Conservation (phyloP, 495 filamentous ascomycete species). For the Tetracladium setigerum region DNA sequence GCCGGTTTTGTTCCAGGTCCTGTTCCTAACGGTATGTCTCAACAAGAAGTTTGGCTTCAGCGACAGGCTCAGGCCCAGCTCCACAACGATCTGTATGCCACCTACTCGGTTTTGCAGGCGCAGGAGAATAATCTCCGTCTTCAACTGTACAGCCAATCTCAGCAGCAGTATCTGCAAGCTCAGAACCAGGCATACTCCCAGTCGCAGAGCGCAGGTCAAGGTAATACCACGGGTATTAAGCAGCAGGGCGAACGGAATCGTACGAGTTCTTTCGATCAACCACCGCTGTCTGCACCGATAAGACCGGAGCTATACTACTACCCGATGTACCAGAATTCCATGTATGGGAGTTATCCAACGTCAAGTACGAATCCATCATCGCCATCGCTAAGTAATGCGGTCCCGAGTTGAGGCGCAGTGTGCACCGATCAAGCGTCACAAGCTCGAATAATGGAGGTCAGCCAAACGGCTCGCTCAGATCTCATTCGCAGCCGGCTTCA, state of each 20-base stretch:
- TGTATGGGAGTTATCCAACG: conserved; percentile 16
- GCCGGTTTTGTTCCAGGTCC: conserved; percentile 1
- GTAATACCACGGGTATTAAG: conserved; percentile 13
- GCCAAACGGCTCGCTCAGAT: conserved; percentile 38
- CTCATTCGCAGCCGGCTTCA: conserved; percentile 49
- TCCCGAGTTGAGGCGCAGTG: conserved; percentile 38
- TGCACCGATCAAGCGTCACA: conserved; percentile 35
- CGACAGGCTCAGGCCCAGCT: conserved; percentile 28
- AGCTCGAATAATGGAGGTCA: conserved; percentile 26
- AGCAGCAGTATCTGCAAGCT: conserved; percentile 34
- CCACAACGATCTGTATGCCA: conserved; percentile 36
- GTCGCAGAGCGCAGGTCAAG: conserved; percentile 31
- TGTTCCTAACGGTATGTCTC: conserved; percentile 19
- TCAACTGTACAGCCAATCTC: conserved; percentile 40
- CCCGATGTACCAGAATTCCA: conserved; percentile 17
- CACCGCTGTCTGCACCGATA: conserved; percentile 41
- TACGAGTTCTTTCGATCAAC: conserved; percentile 41
- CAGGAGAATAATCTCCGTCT: conserved; percentile 38
- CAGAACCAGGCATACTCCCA: conserved; percentile 38
- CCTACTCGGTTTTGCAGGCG: conserved; percentile 23
- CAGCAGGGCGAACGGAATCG: conserved; percentile 36
- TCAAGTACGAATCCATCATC: conserved; percentile 38
- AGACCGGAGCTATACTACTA: conserved; percentile 41
- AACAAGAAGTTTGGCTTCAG: conserved; percentile 38
- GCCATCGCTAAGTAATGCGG: conserved; percentile 29